Base-by-base conservation (phyloP, 352 stramenopile genomes). In the Phytophthora quininea region DNA sequence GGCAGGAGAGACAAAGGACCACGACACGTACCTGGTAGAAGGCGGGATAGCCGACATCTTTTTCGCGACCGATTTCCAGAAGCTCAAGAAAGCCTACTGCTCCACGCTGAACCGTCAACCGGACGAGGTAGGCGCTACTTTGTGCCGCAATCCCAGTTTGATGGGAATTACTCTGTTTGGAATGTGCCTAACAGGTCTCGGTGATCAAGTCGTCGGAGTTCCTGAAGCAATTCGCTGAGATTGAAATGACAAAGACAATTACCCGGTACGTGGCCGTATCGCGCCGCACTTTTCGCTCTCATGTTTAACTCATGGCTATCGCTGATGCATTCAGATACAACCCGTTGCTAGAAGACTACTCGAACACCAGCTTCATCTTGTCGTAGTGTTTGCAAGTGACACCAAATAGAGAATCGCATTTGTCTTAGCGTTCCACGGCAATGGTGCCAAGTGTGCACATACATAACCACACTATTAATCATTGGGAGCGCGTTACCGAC, bases 41-140 rank as follows among this genome's bases (percentile, higher is more conserved):
- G 82, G 86, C 10, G 90, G 90, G 37, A 88, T 93, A 27, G 89
- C 90, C 15, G 91, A 97, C 54, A 96, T 97, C 32, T 97, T 97
- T 73, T 97, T 97, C 47, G 79, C 91, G 7, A 97, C 90, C 3
- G 89, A 97, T 62, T 97, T 97, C 71, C 64, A 79, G 1, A 76
- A 78, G 33, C 73, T 97, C 19, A 91, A 92, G 59, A 85, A 84
- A 40, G 85, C 91, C 15, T 97, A 97, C 72, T 91, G 84, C 66
- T 82, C 64, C 14, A 74, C 85, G 38, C 73, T 91, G 11, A 66
- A 81, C 4, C 79, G 84, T 19, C 71, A 83, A 33, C 57, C 74
- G 3, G 79, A 89, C 35, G 78, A 90, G 66, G 77, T 89, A 68
- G 3, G 37, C 46, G 15, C 10, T 56, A 3, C n/a, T n/a, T n/a